These are phyloP conservation scores for Codiaeum variegatum DNA, from an alignment of 441 rosid genomes.

Conservation along the genomic window DNA sequence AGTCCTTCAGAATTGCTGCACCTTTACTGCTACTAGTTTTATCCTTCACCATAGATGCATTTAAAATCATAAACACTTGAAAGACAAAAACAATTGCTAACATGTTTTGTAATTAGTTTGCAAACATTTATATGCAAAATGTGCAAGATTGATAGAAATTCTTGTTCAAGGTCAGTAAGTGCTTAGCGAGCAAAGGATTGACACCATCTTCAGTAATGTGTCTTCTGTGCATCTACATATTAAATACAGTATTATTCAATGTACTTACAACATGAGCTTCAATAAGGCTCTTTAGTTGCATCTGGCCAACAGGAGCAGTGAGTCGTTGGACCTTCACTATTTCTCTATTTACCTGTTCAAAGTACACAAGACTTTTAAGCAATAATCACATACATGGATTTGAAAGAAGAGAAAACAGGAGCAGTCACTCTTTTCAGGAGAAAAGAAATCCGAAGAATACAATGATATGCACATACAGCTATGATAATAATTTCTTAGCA, in stretches of 20 bases:
- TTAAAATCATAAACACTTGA: not conserved
- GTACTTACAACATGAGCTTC: constrained; percentile 90
- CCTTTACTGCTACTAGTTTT: constrained; percentile 94
- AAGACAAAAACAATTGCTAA: not conserved
- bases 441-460: not conserved
- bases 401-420: not conserved
- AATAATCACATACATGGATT: not conserved
- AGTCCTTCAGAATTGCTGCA: constrained; percentile 57
- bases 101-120: not conserved
- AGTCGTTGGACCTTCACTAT: constrained; percentile 93
- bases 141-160: not conserved
- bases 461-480: not conserved
- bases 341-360: constrained; percentile 72
- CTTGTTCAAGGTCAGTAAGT: not conserved
- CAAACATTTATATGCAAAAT: not conserved
- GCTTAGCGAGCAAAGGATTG: not conserved
- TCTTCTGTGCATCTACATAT: not conserved
- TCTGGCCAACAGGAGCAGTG: constrained; percentile 92
- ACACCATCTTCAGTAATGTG: not conserved
- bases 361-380: constrained; percentile 6
- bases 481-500: no score
- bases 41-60: constrained; percentile 44
- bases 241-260: not conserved
- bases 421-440: not conserved
- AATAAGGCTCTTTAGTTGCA: constrained; percentile 86